These are phyloP conservation scores for Reticulascus tulasneorum DNA, from an alignment of 2,329 filamentous ascomycete genomes.

Conservation along the genomic window DNA sequence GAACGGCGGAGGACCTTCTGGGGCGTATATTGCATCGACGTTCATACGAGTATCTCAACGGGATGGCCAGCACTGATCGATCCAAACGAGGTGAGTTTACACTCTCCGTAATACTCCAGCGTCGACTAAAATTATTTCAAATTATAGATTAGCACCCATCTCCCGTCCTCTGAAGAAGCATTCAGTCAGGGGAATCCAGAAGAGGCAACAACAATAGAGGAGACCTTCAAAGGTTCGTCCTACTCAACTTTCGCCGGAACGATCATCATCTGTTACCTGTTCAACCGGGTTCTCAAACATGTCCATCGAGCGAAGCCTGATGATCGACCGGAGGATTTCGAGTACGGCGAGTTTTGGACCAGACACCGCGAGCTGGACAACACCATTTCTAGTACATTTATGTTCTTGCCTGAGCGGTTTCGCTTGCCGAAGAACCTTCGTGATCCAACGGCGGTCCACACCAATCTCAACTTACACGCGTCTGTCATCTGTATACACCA, in stretches of 20 bases:
- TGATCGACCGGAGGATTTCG: conserved; percentile 70
- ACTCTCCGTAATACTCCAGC: background rate
- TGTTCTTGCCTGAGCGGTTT: conserved; percentile 72
- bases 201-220: conserved; percentile 57
- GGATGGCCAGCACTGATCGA: conserved; percentile 86
- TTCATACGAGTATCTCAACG: conserved; percentile 82
- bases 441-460: conserved; percentile 72
- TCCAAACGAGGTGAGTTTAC: conserved; percentile 55
- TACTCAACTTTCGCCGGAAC: conserved; percentile 72
- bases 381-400: conserved; percentile 69
- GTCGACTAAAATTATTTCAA: background rate
- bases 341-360: conserved; percentile 77
- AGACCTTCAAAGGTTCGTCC: conserved; percentile 57
- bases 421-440: conserved; percentile 65
- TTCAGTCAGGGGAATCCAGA: conserved; percentile 65
- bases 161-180: conserved; percentile 77
- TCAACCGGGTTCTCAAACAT: conserved; percentile 78
- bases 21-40: conserved; percentile 77
- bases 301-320: conserved; percentile 67
- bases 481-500: conserved; percentile 86
- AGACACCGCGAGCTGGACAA: conserved; percentile 81
- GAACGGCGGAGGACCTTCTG: conserved; percentile 85
- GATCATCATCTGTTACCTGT: conserved; percentile 70
- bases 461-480: conserved; percentile 86
- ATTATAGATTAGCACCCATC: conserved; percentile 64